Evolutionary conservation across 208 protist genomes (phyloP).

Genomic region (Leishmania mexicana): DNA sequence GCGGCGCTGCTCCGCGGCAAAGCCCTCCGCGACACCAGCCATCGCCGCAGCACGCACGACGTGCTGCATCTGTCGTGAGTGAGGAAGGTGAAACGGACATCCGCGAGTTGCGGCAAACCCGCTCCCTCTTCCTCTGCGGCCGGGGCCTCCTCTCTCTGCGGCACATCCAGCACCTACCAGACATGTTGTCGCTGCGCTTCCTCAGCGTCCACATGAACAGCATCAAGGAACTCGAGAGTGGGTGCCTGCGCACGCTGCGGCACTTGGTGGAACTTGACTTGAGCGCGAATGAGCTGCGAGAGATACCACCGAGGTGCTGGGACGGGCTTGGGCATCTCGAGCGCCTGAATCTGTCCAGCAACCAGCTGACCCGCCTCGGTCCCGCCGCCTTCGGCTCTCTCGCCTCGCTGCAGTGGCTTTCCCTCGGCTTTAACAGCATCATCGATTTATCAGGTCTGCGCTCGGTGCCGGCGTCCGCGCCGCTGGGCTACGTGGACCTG

Average conservation of each 20-base stretch:
- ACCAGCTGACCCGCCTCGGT: conserved; percentile 45
- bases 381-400: conserved; percentile 39
- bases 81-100: conserved; percentile 23
- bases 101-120: conserved; percentile 40
- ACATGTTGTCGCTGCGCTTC: conserved; percentile 54
- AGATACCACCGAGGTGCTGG: conserved; percentile 34
- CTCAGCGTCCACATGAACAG: conserved; percentile 87
- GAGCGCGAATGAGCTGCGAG: conserved; percentile 74
- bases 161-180: conserved; percentile 62
- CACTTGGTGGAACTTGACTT: conserved; percentile 77
- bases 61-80: conserved; percentile 15
- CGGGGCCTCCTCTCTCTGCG: conserved; percentile 63
- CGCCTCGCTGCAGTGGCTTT: conserved; percentile 61
- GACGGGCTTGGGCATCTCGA: conserved; percentile 47
- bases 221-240: conserved; percentile 44
- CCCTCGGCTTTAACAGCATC: conserved; percentile 77
- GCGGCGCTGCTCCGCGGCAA: neutral
- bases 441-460: conserved; percentile 45
- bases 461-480: conserved; percentile 43
- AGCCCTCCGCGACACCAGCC: neutral
- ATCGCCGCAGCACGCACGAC: neutral
- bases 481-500: conserved; percentile 65
- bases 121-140: conserved; percentile 69
- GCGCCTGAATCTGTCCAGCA: conserved; percentile 79
- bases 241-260: conserved; percentile 33